These are phyloP conservation scores for Russula ochroleuca DNA, from an alignment of 768 basidiomycete genomes.

Conservation along the genomic window DNA sequence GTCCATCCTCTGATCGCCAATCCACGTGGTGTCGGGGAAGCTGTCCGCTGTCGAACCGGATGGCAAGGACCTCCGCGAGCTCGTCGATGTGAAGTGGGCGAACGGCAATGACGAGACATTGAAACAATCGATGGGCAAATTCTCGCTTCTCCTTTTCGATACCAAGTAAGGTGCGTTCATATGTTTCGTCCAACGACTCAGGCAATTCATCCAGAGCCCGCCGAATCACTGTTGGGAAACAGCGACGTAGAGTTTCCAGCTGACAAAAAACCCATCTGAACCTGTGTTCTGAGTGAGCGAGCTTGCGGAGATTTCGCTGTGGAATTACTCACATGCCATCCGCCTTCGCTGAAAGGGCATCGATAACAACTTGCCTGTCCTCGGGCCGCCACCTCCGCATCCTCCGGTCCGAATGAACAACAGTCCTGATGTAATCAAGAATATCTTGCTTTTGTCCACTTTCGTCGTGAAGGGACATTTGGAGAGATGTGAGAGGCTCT, in stretches of 20 bases:
- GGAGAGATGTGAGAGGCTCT: background rate
- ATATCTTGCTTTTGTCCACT: conserved; percentile 4
- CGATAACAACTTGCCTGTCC: conserved; percentile 2
- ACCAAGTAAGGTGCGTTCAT: background rate
- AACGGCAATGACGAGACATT: background rate
- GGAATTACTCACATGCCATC: conserved; percentile 14
- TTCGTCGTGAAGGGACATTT: conserved; percentile 8
- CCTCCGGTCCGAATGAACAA: conserved; percentile 3
- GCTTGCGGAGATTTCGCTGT: background rate
- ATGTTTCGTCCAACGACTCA: conserved; percentile 7
- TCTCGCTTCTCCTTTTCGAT: conserved; percentile 2
- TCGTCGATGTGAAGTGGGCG: conserved; percentile 6
- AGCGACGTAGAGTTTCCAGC: conserved; percentile 3
- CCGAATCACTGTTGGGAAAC: background rate
- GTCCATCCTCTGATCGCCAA: conserved; percentile 3
- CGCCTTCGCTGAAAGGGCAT: conserved; percentile 8
- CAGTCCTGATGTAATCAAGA: background rate
- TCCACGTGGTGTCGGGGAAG: background rate
- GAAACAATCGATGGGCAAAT: conserved; percentile 9
- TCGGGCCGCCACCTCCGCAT: conserved; percentile 10
- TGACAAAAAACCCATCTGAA: conserved; percentile 16
- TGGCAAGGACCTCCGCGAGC: conserved; percentile 12
- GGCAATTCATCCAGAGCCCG: conserved; percentile 5
- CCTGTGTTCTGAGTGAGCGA: background rate
- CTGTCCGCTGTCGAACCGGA: background rate